Conservation (phyloP, 2,329 filamentous ascomycete species). For the Fusarium transvaalense region DNA sequence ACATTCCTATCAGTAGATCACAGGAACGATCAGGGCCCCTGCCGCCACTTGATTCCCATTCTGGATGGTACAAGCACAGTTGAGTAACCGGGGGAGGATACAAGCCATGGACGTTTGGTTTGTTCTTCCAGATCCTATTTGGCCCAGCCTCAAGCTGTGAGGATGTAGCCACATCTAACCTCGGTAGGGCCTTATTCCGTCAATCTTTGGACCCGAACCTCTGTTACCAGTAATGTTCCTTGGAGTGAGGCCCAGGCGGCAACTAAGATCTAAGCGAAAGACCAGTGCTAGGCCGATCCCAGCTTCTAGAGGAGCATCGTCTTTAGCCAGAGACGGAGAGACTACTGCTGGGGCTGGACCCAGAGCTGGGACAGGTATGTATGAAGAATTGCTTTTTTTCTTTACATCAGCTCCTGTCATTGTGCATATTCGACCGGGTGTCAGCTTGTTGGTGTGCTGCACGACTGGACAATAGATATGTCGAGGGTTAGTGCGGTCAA, state of each 20-base stretch:
- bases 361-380: neutral
- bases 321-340: conserved; percentile 23
- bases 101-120: conserved; percentile 31
- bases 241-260: conserved; percentile 11
- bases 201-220: conserved; percentile 8
- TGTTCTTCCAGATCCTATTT: conserved; percentile 21
- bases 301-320: conserved; percentile 14
- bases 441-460: conserved; percentile 18
- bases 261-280: conserved; percentile 45
- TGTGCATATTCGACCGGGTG: conserved; percentile 14
- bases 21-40: conserved; percentile 23
- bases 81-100: conserved; percentile 10
- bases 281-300: conserved; percentile 15
- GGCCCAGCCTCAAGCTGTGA: conserved; percentile 15
- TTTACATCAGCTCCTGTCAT: conserved; percentile 22
- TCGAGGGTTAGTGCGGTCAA: conserved; percentile 11
- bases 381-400: conserved; percentile 1
- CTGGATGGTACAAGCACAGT: conserved; percentile 5
- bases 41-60: neutral
- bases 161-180: conserved; percentile 31
- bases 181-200: conserved; percentile 19
- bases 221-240: conserved; percentile 16
- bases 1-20: conserved; percentile 30
- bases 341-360: neutral
- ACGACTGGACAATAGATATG: neutral